These are phyloP conservation scores for Nicotiana sylvestris DNA, from an alignment of 257 asterid species.

Conservation along the genomic window DNA sequence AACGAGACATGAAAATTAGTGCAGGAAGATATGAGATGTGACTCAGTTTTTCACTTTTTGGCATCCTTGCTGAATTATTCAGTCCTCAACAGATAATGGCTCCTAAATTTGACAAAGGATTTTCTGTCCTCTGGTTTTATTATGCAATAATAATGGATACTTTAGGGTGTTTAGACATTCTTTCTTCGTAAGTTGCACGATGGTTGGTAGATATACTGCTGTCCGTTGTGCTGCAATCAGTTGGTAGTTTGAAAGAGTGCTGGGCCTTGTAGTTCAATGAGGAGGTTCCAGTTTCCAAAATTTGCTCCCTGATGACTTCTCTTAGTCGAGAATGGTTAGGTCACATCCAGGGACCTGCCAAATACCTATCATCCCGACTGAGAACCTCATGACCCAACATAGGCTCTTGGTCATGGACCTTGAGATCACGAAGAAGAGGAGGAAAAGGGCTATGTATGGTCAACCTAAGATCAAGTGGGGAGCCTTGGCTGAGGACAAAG, in stretches of 20 bases:
- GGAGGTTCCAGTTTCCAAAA: neutral
- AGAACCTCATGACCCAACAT: no score
- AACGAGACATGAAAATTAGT: neutral
- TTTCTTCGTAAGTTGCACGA: neutral
- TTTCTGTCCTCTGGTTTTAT: no score
- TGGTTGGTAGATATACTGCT: neutral
- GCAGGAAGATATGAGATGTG: no score
- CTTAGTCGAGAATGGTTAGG: neutral
- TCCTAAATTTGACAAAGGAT: neutral
- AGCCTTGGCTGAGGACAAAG: no score
- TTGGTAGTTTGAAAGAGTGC: neutral
- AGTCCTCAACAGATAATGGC: neutral
- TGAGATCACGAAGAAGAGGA: no score
- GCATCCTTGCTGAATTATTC: no score
- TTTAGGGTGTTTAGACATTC: neutral
- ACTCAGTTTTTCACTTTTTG: no score
- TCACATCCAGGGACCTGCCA: neutral
- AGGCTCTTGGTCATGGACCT: no score
- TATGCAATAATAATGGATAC: neutral
- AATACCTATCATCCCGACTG: no score
- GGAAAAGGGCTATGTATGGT: no score
- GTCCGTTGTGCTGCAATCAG: neutral
- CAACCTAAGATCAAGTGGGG: no score
- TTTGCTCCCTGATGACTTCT: neutral
- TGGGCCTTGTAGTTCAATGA: no score